phyloP scores from a whole-genome alignment of 257 asterid genomes.

The Capsicum chinense region DNA sequence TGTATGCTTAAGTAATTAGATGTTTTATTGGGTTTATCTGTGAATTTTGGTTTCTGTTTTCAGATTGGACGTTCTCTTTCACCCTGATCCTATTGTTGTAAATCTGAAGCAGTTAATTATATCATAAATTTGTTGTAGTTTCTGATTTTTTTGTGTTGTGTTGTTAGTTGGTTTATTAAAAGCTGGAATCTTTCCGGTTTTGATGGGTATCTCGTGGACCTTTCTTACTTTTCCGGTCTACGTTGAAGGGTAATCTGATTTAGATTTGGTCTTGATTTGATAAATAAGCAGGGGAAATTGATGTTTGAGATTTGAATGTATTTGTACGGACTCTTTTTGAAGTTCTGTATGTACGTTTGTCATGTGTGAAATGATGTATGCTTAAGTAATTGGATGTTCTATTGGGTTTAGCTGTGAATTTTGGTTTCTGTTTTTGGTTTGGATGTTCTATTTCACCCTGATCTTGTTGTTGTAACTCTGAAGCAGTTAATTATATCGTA shows the following conservation, averaged over 20 bases:
- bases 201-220: background rate
- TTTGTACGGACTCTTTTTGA: background rate
- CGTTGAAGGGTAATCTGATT: background rate
- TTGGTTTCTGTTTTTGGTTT: background rate
- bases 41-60: no score
- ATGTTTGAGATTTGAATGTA: background rate
- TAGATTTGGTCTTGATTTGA: background rate
- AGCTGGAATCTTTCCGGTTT: background rate
- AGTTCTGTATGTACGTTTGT: background rate
- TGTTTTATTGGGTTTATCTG: no score
- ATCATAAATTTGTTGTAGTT: background rate
- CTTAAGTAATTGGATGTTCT: background rate
- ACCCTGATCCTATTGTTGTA: background rate
- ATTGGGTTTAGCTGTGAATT: background rate
- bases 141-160: background rate
- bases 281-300: background rate
- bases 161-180: background rate
- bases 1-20: no score
- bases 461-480: background rate
- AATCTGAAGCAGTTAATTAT: background rate
- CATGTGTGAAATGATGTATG: background rate
- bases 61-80: background rate
- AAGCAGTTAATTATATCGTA: background rate
- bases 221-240: background rate
- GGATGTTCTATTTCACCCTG: background rate